Conservation (phyloP, 2,329 filamentous ascomycete species). For the Verruconis gallopava region DNA sequence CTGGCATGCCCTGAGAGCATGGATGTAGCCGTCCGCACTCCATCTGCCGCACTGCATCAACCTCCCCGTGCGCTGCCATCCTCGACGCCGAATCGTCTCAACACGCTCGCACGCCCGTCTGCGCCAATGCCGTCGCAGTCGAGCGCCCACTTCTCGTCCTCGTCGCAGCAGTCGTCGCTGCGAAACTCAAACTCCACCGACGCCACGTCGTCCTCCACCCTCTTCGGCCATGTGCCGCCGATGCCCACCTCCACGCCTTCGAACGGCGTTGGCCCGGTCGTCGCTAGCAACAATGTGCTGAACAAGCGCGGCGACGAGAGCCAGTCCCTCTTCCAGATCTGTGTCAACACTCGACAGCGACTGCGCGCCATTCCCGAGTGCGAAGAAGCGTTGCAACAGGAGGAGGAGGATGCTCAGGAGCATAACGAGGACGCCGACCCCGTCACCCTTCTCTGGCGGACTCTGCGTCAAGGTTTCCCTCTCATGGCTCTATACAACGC, state of each 20-base stretch:
- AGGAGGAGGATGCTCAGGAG: constrained; percentile 54
- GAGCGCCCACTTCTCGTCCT: constrained; percentile 35
- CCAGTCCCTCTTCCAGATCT: constrained; percentile 89
- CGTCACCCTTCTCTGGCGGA: constrained; percentile 81
- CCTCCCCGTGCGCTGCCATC: background rate
- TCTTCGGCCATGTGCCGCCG: constrained; percentile 26
- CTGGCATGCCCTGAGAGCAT: background rate
- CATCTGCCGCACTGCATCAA: constrained; percentile 3
- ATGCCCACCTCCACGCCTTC: constrained; percentile 24
- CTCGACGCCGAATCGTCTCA: constrained; percentile 1
- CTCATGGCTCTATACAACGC: constrained; percentile 83
- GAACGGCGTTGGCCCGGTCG: constrained; percentile 47
- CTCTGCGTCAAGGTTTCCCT: constrained; percentile 71
- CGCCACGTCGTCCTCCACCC: constrained; percentile 29
- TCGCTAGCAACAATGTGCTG: constrained; percentile 86
- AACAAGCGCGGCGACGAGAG: constrained; percentile 91
- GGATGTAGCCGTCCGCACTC: constrained; percentile 4
- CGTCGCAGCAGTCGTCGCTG: constrained; percentile 29
- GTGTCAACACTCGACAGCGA: constrained; percentile 69
- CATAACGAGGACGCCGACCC: constrained; percentile 56
- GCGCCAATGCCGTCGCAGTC: constrained; percentile 23
- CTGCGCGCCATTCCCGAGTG: constrained; percentile 76
- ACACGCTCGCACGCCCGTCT: constrained; percentile 4
- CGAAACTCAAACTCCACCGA: constrained; percentile 36
- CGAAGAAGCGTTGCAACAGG: constrained; percentile 57